Conservation (phyloP, 2,329 filamentous ascomycete genomes). For the Aquanectria penicillioides region DNA sequence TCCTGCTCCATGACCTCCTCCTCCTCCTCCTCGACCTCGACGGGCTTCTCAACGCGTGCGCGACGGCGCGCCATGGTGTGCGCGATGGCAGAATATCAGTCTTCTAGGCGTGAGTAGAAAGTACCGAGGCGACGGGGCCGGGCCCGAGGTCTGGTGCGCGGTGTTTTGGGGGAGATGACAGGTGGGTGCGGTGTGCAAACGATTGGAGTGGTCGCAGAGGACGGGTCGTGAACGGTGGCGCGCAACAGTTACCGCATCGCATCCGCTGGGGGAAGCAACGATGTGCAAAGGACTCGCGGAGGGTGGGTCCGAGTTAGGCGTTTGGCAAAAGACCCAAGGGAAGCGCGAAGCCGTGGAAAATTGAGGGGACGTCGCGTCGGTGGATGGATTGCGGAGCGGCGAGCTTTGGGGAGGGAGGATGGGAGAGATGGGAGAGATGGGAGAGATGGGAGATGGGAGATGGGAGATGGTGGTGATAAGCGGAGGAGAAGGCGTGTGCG, state of each 20-base stretch:
- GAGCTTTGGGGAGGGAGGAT: constrained; percentile 1
- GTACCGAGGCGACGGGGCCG: not conserved
- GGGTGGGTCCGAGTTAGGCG: constrained; percentile 13
- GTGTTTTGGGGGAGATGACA: constrained; percentile 16
- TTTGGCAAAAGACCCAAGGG: constrained; percentile 11
- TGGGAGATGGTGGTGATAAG: constrained; percentile 19
- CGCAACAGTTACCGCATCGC: constrained; percentile 37
- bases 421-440: no score
- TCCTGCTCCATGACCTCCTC: constrained; percentile 40
- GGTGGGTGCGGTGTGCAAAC: constrained; percentile 15
- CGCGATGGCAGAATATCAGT: constrained; percentile 25
- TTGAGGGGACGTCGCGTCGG: constrained; percentile 13
- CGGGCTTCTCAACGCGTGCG: constrained; percentile 46
- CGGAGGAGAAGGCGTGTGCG: constrained; percentile 31
- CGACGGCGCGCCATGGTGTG: constrained; percentile 52
- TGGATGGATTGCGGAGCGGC: constrained; percentile 22
- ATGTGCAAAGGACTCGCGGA: not conserved
- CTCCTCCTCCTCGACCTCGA: constrained; percentile 44
- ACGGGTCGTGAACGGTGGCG: constrained; percentile 30
- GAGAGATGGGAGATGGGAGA: no score
- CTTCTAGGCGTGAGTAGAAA: not conserved
- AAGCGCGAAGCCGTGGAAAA: constrained; percentile 21
- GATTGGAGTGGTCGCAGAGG: constrained; percentile 30
- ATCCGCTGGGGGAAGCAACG: constrained; percentile 25
- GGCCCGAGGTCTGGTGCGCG: constrained; percentile 5